Base-by-base conservation (phyloP, 805 yeast genomes). In the Grigorovia humatica region DNA sequence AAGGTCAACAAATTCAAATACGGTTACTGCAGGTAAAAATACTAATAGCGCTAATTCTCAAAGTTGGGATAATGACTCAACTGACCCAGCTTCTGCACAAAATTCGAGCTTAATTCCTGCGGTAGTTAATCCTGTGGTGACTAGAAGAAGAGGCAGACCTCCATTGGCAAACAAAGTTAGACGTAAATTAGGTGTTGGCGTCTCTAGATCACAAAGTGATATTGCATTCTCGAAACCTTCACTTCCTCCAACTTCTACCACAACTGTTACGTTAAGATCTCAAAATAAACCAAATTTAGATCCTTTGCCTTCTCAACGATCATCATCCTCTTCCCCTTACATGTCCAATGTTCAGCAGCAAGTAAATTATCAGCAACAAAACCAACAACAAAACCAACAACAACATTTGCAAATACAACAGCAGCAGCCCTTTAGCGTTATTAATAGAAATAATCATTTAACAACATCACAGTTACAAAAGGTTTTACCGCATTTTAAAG, bases 141-240 rank as follows among this genome's bases (percentile, higher is more conserved):
- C 66, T 9, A 63, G 60, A 52, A 65, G 57, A 54, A 62, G 71
- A 54, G 70, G 71, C 15, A 56, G 71, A 47, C 67, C 69, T 12
- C 55, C 60, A 2, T 51, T 57, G 3, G 50, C 57, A 12, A 52
- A 56, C 7, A 59, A 56, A 46, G 54, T 52, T 4, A 59, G 59
- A 46, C 57, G 62, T 41, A 62, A 59, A 48, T 41, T 59, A 23
- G 57, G 55, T 9, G 43, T 48, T 18, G 47, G 49, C 2, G 51
- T 64, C 35, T 60, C 62, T 49, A 57, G 68, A 48, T 59, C 67
- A 4, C 64, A 62, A 50, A 64, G 68, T 53, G 68, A 65, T 48
- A 56, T 59, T 55, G 55, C 55, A 3, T 60, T 59, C 41, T 61
- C 66, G 6, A 60, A 58, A 46, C 61, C 66, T 7, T 52, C 55